Percentiles rank a stretch among this genome's conserved stretches.
These are phyloP conservation scores for Stylosanthes scabra DNA, from an alignment of 331 rosid genomes.

Conservation along the genomic window DNA sequence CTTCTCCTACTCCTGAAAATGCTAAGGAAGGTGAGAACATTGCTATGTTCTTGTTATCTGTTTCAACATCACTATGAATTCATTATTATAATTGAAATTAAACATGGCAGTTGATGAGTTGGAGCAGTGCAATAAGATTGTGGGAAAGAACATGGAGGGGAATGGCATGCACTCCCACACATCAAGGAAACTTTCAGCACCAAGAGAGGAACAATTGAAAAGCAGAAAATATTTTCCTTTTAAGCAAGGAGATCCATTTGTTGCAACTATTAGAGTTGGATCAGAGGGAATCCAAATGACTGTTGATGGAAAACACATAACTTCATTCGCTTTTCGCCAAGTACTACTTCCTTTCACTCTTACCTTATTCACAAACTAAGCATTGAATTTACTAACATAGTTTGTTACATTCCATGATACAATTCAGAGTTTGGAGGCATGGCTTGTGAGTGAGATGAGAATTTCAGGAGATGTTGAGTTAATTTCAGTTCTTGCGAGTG, in stretches of 20 bases:
- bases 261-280: slow-evolving; percentile 96
- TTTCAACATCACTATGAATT: slow-evolving; percentile 27
- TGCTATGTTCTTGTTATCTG: slow-evolving; percentile 23
- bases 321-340: slow-evolving; percentile 93
- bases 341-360: slow-evolving; percentile 60
- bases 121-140: slow-evolving; percentile 96
- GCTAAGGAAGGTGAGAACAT: slow-evolving; percentile 63
- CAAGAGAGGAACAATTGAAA: slow-evolving; percentile 62
- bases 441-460: slow-evolving; percentile 89
- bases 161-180: slow-evolving; percentile 49
- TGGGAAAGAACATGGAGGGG: slow-evolving; percentile 60
- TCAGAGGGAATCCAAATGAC: slow-evolving; percentile 99
- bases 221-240: slow-evolving; percentile 82
- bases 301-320: slow-evolving; percentile 95
- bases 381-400: slow-evolving; percentile 37
- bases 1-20: slow-evolving; percentile 78
- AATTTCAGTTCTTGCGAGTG: slow-evolving; percentile 88
- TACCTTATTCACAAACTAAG: not conserved
- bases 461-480: slow-evolving; percentile 85
- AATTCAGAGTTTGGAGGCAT: slow-evolving; percentile 93
- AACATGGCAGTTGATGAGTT: slow-evolving; percentile 83
- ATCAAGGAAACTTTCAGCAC: slow-evolving; percentile 56
- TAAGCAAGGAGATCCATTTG: slow-evolving; percentile 94
- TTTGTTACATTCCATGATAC: slow-evolving; percentile 16
- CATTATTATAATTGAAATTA: not conserved